phyloP scores from a whole-genome alignment of 2,329 filamentous ascomycete genomes.

The Phaeomoniella chlamydospora region DNA sequence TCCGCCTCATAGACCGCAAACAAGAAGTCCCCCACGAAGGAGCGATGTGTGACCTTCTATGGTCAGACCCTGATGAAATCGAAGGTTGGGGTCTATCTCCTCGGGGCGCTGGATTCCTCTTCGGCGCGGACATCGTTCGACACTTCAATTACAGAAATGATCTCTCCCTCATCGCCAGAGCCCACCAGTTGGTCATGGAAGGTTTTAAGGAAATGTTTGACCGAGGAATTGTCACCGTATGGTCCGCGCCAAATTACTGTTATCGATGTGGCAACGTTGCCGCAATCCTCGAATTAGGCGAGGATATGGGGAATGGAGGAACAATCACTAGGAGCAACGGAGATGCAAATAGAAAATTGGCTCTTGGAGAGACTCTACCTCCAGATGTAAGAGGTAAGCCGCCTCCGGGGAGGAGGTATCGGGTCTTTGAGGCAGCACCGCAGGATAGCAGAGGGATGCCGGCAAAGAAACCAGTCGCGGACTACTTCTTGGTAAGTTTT shows the following conservation, averaged over 20 bases:
- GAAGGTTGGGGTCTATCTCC: constrained; percentile 93
- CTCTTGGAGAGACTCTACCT: constrained; percentile 8
- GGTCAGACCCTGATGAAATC: constrained; percentile 96
- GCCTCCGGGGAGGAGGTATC: constrained; percentile 77
- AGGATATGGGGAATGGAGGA: constrained; percentile 40
- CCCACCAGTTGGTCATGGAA: constrained; percentile 97
- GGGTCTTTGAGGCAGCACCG: constrained; percentile 91
- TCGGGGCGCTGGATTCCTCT: constrained; percentile 87
- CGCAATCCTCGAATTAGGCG: constrained; percentile 75
- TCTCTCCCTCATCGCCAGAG: constrained; percentile 77
- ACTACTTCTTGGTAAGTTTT: constrained; percentile 62
- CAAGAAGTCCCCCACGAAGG: constrained; percentile 98
- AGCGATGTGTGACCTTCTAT: constrained; percentile 95
- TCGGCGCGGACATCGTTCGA: constrained; percentile 90
- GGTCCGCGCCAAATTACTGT: constrained; percentile 94
- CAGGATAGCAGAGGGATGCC: constrained; percentile 96
- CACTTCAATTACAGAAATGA: constrained; percentile 93
- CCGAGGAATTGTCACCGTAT: constrained; percentile 91
- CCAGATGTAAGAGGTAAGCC: constrained; percentile 13
- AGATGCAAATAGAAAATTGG: constrained; percentile 23
- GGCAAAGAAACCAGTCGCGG: constrained; percentile 92
- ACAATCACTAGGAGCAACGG: constrained; percentile 25
- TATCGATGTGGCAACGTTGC: constrained; percentile 94
- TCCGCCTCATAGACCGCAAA: constrained; percentile 84
- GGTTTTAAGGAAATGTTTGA: constrained; percentile 99